A percentile compares a stretch with the other conserved stretches of the same genome.
These are phyloP conservation scores for Colletotrichum noveboracense DNA, from an alignment of 2,329 filamentous ascomycete species.

Conservation along the genomic window DNA sequence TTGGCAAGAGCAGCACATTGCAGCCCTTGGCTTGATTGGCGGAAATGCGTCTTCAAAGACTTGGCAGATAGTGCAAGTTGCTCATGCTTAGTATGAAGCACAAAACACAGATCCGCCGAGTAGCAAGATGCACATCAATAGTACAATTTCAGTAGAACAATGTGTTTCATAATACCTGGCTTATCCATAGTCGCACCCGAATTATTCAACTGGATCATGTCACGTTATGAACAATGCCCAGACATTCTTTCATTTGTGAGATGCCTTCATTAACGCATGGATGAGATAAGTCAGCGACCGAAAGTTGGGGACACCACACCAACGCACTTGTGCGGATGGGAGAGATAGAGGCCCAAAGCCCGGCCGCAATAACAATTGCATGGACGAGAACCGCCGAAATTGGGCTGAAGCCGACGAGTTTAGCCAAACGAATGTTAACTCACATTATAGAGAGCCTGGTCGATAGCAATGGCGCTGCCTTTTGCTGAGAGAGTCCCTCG, in stretches of 20 bases:
- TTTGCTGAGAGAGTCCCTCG: not conserved
- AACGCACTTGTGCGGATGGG: not conserved
- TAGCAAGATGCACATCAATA: not conserved
- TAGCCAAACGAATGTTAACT: not conserved
- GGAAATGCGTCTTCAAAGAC: not conserved
- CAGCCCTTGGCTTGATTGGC: not conserved
- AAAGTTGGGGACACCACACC: not conserved
- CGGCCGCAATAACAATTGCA: not conserved
- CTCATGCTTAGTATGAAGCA: not conserved
- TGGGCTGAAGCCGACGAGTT: not conserved
- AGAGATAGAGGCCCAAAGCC: not conserved
- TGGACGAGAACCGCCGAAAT: not conserved
- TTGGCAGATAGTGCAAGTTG: not conserved
- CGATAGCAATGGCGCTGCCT: not conserved
- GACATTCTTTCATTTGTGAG: not conserved
- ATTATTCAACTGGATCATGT: not conserved
- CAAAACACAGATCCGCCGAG: not conserved
- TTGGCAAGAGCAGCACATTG: not conserved
- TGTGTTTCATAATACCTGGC: not conserved
- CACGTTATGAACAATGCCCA: not conserved
- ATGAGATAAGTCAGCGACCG: not conserved
- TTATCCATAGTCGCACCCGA: not conserved
- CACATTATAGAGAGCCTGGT: not conserved
- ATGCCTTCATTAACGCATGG: not conserved
- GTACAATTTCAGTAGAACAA: not conserved